These are phyloP conservation scores for Solanum pimpinellifolium DNA, from an alignment of 257 asterid species.

Conservation along the genomic window DNA sequence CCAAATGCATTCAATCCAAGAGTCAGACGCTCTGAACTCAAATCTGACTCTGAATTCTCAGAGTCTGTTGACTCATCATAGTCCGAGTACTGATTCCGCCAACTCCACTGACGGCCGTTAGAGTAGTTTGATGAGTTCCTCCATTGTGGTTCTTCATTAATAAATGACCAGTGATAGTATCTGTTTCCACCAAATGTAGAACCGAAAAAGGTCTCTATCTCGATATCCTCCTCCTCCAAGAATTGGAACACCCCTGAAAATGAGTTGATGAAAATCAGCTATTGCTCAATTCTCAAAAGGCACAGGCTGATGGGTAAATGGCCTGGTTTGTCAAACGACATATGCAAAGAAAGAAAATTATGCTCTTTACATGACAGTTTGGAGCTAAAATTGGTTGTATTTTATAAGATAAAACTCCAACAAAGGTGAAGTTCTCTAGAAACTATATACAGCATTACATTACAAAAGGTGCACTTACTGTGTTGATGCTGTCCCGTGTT, in stretches of 20 bases:
- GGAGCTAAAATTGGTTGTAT: not conserved
- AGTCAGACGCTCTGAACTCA: constrained; percentile 52
- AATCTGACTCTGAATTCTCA: constrained; percentile 14
- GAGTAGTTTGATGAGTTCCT: constrained; percentile 42
- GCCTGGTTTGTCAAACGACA: not conserved
- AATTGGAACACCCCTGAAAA: constrained; percentile 44
- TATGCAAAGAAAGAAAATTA: not conserved
- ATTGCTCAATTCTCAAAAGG: not conserved
- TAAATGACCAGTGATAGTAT: constrained; percentile 45
- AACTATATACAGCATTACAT: not conserved
- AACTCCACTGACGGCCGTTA: constrained; percentile 17
- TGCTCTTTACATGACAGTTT: not conserved
- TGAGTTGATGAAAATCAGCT: not conserved
- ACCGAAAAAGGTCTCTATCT: constrained; percentile 47
- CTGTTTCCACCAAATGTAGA: constrained; percentile 46
- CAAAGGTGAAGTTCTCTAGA: not conserved
- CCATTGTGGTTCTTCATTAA: constrained; percentile 36
- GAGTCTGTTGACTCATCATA: constrained; percentile 33
- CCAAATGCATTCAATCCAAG: constrained; percentile 74
- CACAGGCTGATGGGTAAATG: not conserved
- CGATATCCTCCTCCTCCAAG: constrained; percentile 34
- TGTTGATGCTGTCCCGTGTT: constrained; percentile 23
- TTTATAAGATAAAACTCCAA: not conserved
- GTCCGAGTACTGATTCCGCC: constrained; percentile 32
- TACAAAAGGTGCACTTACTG: constrained; percentile 29